Evolutionary conservation across 192 early-diverging fungal species (phyloP).

Genomic region (Rhizoclosmatium sp.): DNA sequence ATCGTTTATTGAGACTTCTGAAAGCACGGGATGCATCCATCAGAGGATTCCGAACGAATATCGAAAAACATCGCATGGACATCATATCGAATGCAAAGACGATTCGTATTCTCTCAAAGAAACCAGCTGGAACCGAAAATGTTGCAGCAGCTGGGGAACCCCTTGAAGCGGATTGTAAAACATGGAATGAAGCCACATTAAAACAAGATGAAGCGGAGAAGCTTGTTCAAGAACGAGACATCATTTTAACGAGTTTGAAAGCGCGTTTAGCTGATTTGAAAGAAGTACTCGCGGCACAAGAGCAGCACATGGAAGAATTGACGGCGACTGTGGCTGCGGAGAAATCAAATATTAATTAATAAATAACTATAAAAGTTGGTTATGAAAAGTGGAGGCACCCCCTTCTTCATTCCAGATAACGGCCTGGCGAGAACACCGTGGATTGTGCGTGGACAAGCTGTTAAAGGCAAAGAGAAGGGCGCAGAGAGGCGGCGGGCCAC

Average conservation of each 20-base stretch:
- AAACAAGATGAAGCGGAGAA: not conserved
- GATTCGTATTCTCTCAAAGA: not conserved
- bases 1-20: not conserved
- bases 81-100: not conserved
- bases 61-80: not conserved
- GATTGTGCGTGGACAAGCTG: no score
- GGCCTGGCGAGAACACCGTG: not conserved
- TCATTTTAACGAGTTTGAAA: not conserved
- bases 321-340: not conserved
- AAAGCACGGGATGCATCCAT: not conserved
- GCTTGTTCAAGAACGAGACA: not conserved
- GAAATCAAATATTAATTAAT: no score
- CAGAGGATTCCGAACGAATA: not conserved
- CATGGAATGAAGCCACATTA: not conserved
- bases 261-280: not conserved
- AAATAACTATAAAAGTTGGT: no score
- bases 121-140: not conserved
- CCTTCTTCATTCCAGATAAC: slow-evolving; percentile 17
- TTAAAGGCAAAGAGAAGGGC: no score
- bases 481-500: not conserved
- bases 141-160: not conserved
- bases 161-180: not conserved
- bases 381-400: slow-evolving; percentile 2
- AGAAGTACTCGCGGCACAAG: not conserved
- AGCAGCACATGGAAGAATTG: not conserved